Base-by-base conservation (phyloP, 2,329 filamentous ascomycete species). In the Bertia moriformis region DNA sequence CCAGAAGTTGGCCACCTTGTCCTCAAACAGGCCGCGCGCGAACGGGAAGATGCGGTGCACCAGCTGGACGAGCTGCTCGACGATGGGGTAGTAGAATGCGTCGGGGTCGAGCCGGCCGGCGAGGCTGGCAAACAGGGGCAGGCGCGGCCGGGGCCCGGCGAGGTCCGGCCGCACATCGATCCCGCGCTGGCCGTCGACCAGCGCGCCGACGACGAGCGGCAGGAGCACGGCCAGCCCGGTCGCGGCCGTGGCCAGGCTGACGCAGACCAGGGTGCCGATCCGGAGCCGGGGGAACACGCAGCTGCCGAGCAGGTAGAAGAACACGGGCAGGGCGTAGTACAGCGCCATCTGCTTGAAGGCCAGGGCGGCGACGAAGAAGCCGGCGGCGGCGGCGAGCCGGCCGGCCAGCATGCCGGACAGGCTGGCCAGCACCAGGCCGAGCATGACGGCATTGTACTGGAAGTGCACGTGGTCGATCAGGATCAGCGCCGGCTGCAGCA, bases 341-440 rank as follows among this genome's bases (percentile, higher is more conserved):
- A 98, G 69, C 1, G 89, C 89, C 91, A 98, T 98, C 59, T 98
- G 91, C 66, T 98, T 98, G 68, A 96, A 98, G 4, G 85, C 86
- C 14, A 98, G 66, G 3, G 89, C 84, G 14, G 75, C 76, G 4
- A 98, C 91, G 49, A 98, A 98, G 63, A 94, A 94, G 42, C 93
- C 74, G 45, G 85, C 86, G 18, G 84, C 76, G 87, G 88, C 95
- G 44, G 93, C 71, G 50, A 80, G 80, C 38, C 87, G 74, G 3
- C 84, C 84, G 3, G 87, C 86, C 38, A 94, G 59, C 62, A 96
- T 82, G 56, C 83, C 91, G 30, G 89, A 91, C 64, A 95, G 77
- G 50, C 81, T 85, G 1, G 86, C 86, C 19, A 93, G 66, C 10
- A 93, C 77, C 37, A 96, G 74, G 2, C 91, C 91, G 14, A 98